phyloP scores from a whole-genome alignment of 2,329 filamentous ascomycete genomes.

The Ascochyta clinopodiicola region DNA sequence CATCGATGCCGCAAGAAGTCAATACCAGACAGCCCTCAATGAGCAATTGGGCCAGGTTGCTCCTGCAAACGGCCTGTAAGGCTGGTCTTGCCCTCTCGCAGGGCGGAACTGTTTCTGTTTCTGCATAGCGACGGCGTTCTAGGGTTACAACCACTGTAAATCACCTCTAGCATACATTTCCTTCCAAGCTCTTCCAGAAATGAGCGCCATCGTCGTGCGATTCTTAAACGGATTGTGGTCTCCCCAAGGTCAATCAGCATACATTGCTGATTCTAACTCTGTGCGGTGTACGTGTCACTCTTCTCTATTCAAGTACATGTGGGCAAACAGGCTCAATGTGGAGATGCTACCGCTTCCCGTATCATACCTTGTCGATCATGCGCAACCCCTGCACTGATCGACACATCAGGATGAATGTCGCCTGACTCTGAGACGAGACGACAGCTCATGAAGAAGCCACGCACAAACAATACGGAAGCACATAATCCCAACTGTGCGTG shows the following conservation, averaged over 20 bases:
- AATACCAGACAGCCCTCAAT: conserved; percentile 74
- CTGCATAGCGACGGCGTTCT: conserved; percentile 45
- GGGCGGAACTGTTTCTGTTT: conserved; percentile 6
- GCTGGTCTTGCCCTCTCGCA: not conserved
- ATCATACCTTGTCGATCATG: conserved; percentile 8
- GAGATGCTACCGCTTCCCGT: conserved; percentile 4
- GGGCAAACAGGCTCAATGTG: not conserved
- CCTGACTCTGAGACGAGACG: conserved; percentile 7
- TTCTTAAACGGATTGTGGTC: no score
- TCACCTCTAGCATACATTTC: not conserved
- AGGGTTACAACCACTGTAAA: not conserved
- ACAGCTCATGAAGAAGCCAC: conserved; percentile 6
- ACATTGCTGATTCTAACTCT: not conserved
- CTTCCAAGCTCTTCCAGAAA: not conserved
- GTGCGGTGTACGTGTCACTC: not conserved
- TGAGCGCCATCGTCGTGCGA: not conserved
- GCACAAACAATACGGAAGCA: not conserved
- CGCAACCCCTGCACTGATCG: conserved; percentile 4
- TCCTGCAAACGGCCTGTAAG: conserved; percentile 2
- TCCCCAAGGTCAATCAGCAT: no score
- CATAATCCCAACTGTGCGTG: not conserved
- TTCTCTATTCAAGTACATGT: not conserved
- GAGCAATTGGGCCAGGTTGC: conserved; percentile 55
- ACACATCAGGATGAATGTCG: conserved; percentile 7
- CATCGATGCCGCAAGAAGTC: conserved; percentile 71